Conservation (phyloP, 352 stramenopile genomes). For the Pythium volutum region DNA sequence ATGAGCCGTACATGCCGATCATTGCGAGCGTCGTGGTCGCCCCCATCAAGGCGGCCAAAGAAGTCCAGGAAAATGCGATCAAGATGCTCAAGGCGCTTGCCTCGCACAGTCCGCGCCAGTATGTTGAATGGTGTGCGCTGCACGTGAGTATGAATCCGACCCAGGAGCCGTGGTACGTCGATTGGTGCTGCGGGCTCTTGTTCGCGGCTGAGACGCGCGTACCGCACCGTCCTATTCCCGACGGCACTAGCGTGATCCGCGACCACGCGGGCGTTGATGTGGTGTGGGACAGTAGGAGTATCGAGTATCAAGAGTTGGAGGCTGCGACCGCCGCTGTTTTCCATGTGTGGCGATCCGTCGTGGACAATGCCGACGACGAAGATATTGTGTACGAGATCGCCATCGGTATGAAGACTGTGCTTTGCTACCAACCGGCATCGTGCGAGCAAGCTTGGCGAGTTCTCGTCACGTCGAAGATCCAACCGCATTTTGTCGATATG, state of each 20-base stretch:
- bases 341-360: constrained; percentile 25
- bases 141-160: constrained; percentile 22
- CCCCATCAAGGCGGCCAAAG: constrained; percentile 26
- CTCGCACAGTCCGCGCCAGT: constrained; percentile 25
- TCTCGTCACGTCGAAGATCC: constrained; percentile 24
- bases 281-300: constrained; percentile 19
- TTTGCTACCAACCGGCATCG: constrained; percentile 18
- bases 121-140: constrained; percentile 26
- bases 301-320: constrained; percentile 26
- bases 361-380: constrained; percentile 26
- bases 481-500: constrained; percentile 33
- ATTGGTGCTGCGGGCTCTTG: constrained; percentile 26
- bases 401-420: constrained; percentile 12
- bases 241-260: neutral
- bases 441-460: constrained; percentile 13
- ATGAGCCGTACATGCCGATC: constrained; percentile 29
- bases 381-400: constrained; percentile 23
- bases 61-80: constrained; percentile 27
- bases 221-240: neutral
- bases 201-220: constrained; percentile 25
- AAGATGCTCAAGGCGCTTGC: constrained; percentile 28
- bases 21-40: constrained; percentile 19
- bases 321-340: constrained; percentile 18
- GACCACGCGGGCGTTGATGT: neutral
- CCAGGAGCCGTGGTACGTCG: constrained; percentile 23